Evolutionary conservation across 805 yeast genomes (phyloP).

Genomic region (Kuraishia molischiana): DNA sequence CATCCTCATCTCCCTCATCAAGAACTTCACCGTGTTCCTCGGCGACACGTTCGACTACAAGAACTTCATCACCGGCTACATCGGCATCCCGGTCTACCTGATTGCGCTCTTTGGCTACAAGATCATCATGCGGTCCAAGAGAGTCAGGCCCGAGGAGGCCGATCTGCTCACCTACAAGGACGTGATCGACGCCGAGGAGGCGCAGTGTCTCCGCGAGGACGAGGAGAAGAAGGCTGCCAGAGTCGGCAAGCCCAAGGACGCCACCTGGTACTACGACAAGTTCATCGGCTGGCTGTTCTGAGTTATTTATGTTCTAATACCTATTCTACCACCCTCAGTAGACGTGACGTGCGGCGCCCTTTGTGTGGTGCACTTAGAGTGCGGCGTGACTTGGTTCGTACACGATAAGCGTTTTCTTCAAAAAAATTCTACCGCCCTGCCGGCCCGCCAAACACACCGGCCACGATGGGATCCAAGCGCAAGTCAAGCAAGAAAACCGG

Average conservation of each 20-base stretch:
- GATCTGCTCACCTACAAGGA: slow-evolving; percentile 52
- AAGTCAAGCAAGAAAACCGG: too few relatives aligned
- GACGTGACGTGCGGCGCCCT: too few relatives aligned
- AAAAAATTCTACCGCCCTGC: too few relatives aligned
- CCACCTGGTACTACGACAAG: slow-evolving; percentile 19
- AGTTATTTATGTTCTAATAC: neutral
- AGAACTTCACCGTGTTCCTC: slow-evolving; percentile 67
- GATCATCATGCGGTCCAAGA: slow-evolving; percentile 37
- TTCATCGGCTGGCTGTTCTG: slow-evolving; percentile 18
- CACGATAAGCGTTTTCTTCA: too few relatives aligned
- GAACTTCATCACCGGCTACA: slow-evolving; percentile 68
- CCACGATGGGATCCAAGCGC: too few relatives aligned
- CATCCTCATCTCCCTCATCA: slow-evolving; percentile 45
- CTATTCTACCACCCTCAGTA: too few relatives aligned
- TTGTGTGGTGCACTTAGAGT: too few relatives aligned
- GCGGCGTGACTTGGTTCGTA: too few relatives aligned
- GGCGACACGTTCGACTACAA: slow-evolving; percentile 47
- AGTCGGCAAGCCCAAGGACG: slow-evolving; percentile 8
- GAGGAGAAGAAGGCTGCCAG: slow-evolving; percentile 7
- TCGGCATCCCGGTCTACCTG: slow-evolving; percentile 59
- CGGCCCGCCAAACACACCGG: too few relatives aligned
- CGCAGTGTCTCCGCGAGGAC: slow-evolving; percentile 17
- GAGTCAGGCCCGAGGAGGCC: slow-evolving; percentile 43
- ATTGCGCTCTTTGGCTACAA: slow-evolving; percentile 51
- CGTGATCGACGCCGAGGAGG: slow-evolving; percentile 44